Base-by-base conservation (phyloP, 257 asterid species). In the Petunia axillaris region DNA sequence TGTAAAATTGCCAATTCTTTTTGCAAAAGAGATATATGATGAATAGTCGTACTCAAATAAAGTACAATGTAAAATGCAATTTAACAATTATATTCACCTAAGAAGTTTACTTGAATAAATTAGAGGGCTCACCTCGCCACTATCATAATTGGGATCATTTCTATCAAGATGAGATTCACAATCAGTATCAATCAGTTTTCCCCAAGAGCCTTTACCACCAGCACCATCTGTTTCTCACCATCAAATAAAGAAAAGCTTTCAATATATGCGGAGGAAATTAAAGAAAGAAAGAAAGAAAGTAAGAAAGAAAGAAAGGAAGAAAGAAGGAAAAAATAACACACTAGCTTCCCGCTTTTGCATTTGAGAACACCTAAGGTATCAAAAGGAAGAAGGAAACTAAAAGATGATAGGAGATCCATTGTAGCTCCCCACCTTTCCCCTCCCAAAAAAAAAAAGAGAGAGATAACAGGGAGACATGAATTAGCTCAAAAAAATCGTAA, bases 131-230 rank as follows among this genome's bases (percentile, higher is more conserved):
- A 95, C 99, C 99, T 93, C 98, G 38, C 90, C 98, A 83, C 99
- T 95, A 84, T 93, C 97, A 66, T 95, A 95, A 91, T 95, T 95
- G 82, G 98, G 99, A 84, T 93, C 99, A 81, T 93, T 95, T 37
- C 87, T 87, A 83, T 95, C 99, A 62, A 92, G 81, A 79, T 25
- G 88, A 74, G 91, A 83, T n/a, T 84, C 97, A 74, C 88, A 94
- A 78, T 85, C 94, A 75, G 97, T 92, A 84, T 96, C 99, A 38
- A 96, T 93, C 71, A 96, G 86, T 78, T 92, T 96, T 73, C 98
- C 98, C 99, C 99, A 96, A 54, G 98, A 90, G 76, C 99, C 99
- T 91, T 96, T 96, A 73, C 99, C 99, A 52, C 99, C 99, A 82
- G 90, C 99, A 63, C 99, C 99, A 90, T 96, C 99, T 96, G 87